Evolutionary conservation across 108 stramenopile genomes (phyloP).

Genomic region (Fragilariopsis cylindrus): DNA sequence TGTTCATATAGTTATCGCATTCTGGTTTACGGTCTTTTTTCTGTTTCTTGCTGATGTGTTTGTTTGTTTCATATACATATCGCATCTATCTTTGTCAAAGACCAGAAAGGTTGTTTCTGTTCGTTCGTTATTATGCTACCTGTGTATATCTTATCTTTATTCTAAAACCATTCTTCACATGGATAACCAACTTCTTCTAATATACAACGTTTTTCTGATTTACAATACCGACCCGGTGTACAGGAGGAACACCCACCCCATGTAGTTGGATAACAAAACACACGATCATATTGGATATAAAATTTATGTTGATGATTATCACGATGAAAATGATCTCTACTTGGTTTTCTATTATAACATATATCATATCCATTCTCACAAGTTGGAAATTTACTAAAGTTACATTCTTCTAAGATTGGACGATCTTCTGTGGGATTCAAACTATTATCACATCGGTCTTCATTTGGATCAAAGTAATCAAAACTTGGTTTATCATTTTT

Average conservation of each 20-base stretch:
- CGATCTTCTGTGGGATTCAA: slow-evolving; percentile 17
- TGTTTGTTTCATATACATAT: no score
- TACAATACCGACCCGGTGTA: slow-evolving; percentile 61
- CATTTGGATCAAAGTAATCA: slow-evolving; percentile 27
- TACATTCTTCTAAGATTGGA: slow-evolving; percentile 40
- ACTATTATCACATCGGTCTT: slow-evolving; percentile 45
- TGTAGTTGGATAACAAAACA: slow-evolving; percentile 46
- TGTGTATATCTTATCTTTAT: background rate
- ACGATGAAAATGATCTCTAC: slow-evolving; percentile 43
- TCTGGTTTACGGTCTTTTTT: no score
- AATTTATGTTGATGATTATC: slow-evolving; percentile 50
- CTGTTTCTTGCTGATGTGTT: no score
- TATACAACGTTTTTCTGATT: slow-evolving; percentile 50
- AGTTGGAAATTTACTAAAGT: slow-evolving; percentile 36
- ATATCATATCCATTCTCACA: slow-evolving; percentile 36
- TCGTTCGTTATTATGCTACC: background rate
- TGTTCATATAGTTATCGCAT: no score
- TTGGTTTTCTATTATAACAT: slow-evolving; percentile 63
- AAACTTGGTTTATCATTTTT: background rate
- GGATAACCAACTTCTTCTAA: slow-evolving; percentile 52
- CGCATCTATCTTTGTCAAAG: no score
- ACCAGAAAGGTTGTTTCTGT: no score
- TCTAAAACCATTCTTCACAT: slow-evolving; percentile 53
- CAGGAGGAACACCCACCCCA: slow-evolving; percentile 57
- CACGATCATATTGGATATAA: slow-evolving; percentile 48